These are phyloP conservation scores for Pyrus bretschneideri DNA, from an alignment of 306 rosid species.

Conservation along the genomic window DNA sequence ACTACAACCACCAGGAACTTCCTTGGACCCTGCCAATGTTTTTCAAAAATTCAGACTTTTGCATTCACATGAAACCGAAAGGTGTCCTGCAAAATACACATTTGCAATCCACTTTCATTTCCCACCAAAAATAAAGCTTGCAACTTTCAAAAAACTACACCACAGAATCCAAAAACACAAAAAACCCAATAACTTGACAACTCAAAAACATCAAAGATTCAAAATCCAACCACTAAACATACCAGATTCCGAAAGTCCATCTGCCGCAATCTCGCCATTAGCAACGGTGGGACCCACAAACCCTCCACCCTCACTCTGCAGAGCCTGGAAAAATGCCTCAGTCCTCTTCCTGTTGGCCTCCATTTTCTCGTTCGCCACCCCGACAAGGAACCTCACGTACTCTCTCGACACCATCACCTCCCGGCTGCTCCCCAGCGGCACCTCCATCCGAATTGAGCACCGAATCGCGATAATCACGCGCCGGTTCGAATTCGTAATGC, in stretches of 20 bases:
- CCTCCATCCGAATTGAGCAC: constrained; percentile 80
- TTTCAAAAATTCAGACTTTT: constrained; percentile 72
- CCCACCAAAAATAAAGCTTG: background rate
- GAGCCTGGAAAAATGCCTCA: constrained; percentile 50
- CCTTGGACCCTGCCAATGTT: constrained; percentile 76
- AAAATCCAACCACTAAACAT: background rate
- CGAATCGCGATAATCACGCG: constrained; percentile 86
- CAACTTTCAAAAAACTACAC: background rate
- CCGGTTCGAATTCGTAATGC: constrained; percentile 64
- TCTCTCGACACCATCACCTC: constrained; percentile 59
- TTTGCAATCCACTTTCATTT: background rate
- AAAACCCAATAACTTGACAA: background rate
- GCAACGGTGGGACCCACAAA: constrained; percentile 4
- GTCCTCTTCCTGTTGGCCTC: constrained; percentile 69
- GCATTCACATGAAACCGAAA: constrained; percentile 59
- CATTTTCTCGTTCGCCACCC: constrained; percentile 74
- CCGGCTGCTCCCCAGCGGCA: constrained; percentile 57
- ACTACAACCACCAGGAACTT: constrained; percentile 30
- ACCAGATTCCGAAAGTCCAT: constrained; percentile 58
- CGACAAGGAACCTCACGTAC: constrained; percentile 61
- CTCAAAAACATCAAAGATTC: background rate
- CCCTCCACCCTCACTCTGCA: constrained; percentile 29
- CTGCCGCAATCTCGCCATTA: background rate
- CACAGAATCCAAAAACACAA: background rate
- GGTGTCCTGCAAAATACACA: constrained; percentile 53